Conservation (phyloP, 2,329 filamentous ascomycete species). For the Herpotrichia juniperi region DNA sequence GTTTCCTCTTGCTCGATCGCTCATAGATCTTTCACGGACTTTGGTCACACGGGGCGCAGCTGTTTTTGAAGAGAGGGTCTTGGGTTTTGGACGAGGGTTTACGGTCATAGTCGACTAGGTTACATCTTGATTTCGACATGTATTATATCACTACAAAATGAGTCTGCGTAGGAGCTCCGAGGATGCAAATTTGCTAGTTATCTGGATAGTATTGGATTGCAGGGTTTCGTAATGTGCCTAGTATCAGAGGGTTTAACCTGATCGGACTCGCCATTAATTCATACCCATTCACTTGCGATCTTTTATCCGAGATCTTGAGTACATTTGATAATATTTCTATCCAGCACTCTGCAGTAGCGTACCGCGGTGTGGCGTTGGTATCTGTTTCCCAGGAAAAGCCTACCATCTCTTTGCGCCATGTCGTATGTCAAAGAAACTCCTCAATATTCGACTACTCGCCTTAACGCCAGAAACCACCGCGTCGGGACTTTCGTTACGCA, state of each 20-base stretch:
- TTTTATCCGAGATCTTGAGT: too few relatives aligned
- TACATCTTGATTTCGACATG: constrained; percentile 9
- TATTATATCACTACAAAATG: constrained; percentile 12
- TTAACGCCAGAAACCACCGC: constrained; percentile 2
- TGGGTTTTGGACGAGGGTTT: not conserved
- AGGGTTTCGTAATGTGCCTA: not conserved
- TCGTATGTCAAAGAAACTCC: not conserved
- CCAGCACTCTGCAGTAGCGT: not conserved
- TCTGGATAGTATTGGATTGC: not conserved
- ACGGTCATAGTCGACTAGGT: not conserved
- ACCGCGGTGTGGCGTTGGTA: not conserved
- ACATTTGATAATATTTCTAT: not conserved
- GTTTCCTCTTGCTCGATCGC: not conserved
- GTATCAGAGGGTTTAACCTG: not conserved
- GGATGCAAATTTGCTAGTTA: not conserved
- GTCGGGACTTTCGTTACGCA: constrained; percentile 3
- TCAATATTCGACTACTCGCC: not conserved
- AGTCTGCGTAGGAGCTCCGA: not conserved
- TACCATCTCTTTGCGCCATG: not conserved
- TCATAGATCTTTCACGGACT: constrained; percentile 8
- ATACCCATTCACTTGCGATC: not conserved
- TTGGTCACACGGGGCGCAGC: constrained; percentile 11
- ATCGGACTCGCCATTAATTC: not conserved
- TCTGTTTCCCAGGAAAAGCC: not conserved
- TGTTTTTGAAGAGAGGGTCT: not conserved